Evolutionary conservation across 192 early-diverging fungal species (phyloP), one percentile per base, ranked within the genome.

Genomic region (Glomus cerebriforme): DNA sequence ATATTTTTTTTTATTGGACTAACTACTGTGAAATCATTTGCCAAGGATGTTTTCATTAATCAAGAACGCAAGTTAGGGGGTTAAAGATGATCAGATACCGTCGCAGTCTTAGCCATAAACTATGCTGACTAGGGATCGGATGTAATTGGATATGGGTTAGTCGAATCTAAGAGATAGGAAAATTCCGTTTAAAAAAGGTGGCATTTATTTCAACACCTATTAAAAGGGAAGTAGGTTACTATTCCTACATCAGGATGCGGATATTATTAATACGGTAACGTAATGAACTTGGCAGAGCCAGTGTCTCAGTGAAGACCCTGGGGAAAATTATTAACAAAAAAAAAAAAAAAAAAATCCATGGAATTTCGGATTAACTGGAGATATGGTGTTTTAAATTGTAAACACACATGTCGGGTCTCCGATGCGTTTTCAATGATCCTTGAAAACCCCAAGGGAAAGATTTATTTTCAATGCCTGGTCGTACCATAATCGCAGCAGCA

Each of bases 101-200:
- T 89, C 83, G 85, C 91, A 91, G 89, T 91, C 89, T 88, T 91
- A 89, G 89, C 90, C 78, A 87, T 91, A 91, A 91, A 91, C 86
- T 91, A 91, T 91, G 90, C 91, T 87, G 88, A 92, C 91, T 92
- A 88, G 90, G 89, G 87, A 91, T 91, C 84, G 86, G n/a, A n/a
- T n/a, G n/a, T n/a, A n/a, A n/a, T n/a, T n/a, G n/a, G n/a, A n/a
- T n/a, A n/a, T n/a, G n/a, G n/a, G n/a, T n/a, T n/a, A n/a, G n/a
- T n/a, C n/a, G n/a, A n/a, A n/a, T n/a, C n/a, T n/a, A 92, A 91
- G 90, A 83, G 81, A 82, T 85, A 85, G 88, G 88, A 86, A 81
- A 91, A 81, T 80, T 85, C 86, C 83, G 82, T 84, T 89, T 81
- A 75, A 85, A 73, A 81, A 59, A 82, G 82, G 83, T 67, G 75